Evolutionary conservation across 177 flowering plant species (phyloP).

Genomic region (Telopea speciosissima): DNA sequence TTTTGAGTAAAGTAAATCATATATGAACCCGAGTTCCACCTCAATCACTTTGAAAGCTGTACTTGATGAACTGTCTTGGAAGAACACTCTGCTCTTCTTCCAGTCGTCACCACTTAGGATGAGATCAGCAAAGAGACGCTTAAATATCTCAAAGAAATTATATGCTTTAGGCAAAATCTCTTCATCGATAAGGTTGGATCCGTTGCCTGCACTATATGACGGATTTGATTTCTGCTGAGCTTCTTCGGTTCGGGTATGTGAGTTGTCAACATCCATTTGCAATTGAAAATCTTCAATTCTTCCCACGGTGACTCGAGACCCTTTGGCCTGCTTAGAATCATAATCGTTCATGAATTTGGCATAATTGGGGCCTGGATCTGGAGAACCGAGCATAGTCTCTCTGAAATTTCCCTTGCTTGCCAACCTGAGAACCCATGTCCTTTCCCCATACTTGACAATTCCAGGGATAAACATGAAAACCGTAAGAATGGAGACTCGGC

Average conservation of each 20-base stretch:
- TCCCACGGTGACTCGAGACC: background rate
- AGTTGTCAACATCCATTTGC: background rate
- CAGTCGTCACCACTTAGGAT: background rate
- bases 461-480: background rate
- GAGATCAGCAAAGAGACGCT: background rate
- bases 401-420: background rate
- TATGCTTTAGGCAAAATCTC: background rate
- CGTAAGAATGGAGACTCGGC: background rate
- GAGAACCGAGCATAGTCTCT: background rate
- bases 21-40: constrained; percentile 34
- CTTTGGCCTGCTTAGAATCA: background rate
- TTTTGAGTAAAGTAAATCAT: constrained; percentile 42
- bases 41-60: constrained; percentile 12
- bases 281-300: too few relatives aligned
- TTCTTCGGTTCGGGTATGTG: too few relatives aligned
- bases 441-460: background rate
- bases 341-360: background rate
- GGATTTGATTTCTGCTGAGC: background rate
- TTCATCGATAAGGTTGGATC: background rate
- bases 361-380: background rate
- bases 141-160: background rate
- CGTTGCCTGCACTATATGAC: too few relatives aligned
- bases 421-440: background rate
- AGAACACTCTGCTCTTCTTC: background rate
- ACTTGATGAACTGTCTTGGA: background rate